These are phyloP conservation scores for Talaromyces marneffei DNA, from an alignment of 2,329 filamentous ascomycete genomes.

Conservation along the genomic window DNA sequence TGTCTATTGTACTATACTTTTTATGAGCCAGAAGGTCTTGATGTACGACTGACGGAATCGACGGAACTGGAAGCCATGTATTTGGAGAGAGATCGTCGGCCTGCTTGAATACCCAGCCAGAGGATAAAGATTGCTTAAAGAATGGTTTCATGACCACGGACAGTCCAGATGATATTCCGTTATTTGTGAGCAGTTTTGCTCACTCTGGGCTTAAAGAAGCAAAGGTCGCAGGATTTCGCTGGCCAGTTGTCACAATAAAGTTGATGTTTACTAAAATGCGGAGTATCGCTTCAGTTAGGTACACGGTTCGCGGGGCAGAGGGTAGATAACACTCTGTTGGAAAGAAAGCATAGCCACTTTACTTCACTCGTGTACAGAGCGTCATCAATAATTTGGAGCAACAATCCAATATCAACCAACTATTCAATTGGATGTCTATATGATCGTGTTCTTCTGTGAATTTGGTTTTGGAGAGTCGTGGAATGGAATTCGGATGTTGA, in stretches of 20 bases:
- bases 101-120: conserved; percentile 10
- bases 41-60: conserved; percentile 37
- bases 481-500: neutral
- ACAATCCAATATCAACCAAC: neutral
- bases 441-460: neutral
- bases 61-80: conserved; percentile 34
- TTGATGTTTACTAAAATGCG: neutral
- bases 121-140: neutral
- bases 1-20: conserved; percentile 23
- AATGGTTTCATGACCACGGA: neutral
- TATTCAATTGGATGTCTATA: neutral
- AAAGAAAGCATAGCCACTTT: neutral
- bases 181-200: neutral
- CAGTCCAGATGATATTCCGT: neutral
- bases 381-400: neutral
- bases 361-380: neutral
- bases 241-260: neutral
- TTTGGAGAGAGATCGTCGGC: conserved; percentile 16
- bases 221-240: neutral
- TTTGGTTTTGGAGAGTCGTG: neutral
- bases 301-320: neutral
- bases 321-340: neutral
- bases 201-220: neutral
- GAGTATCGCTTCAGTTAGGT: neutral
- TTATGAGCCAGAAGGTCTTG: conserved; percentile 38